phyloP scores from a whole-genome alignment of 2,329 filamentous ascomycete species.

The Madurella mycetomatis region DNA sequence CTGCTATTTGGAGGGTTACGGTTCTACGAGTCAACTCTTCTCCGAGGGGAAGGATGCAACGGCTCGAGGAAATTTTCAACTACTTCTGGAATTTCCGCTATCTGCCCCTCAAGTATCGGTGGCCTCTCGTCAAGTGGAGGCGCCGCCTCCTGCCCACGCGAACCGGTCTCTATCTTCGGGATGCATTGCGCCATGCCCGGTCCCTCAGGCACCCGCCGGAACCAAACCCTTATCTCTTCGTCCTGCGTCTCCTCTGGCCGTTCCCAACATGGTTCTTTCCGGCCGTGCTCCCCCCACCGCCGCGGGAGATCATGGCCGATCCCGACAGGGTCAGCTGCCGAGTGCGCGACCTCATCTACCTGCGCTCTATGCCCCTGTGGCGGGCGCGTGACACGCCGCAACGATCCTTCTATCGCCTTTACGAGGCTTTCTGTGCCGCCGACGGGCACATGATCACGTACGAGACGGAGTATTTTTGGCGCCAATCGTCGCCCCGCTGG shows the following conservation, averaged over 20 bases:
- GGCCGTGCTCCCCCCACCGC: conserved; percentile 5
- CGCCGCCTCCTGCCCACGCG: conserved; percentile 4
- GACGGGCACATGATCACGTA: conserved; percentile 8
- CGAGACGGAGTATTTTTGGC: conserved; percentile 12
- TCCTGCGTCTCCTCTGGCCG: conserved; percentile 2
- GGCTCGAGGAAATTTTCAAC: not conserved
- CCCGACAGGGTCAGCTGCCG: conserved; percentile 1
- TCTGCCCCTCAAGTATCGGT: conserved; percentile 3
- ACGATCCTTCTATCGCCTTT: conserved; percentile 6
- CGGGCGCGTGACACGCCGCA: conserved; percentile 7
- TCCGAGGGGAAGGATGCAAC: too few relatives aligned
- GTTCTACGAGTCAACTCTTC: too few relatives aligned
- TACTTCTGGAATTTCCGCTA: conserved; percentile 10
- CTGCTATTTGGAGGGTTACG: too few relatives aligned
- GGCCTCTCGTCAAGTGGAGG: conserved; percentile 5
- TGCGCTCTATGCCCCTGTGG: conserved; percentile 9
- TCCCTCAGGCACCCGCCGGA: conserved; percentile 8
- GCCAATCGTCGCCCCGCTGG: conserved; percentile 1
- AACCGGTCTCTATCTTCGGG: not conserved
- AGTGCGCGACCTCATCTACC: conserved; percentile 6
- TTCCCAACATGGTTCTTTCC: conserved; percentile 6
- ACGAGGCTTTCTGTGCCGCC: conserved; percentile 7
- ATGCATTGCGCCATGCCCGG: conserved; percentile 1
- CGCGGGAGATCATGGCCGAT: conserved; percentile 5
- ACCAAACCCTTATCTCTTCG: conserved; percentile 1